Evolutionary conservation across 495 filamentous ascomycete species (phyloP), one percentile per base, ranked within the genome.

Genomic region (Apiosordaria backusii): DNA sequence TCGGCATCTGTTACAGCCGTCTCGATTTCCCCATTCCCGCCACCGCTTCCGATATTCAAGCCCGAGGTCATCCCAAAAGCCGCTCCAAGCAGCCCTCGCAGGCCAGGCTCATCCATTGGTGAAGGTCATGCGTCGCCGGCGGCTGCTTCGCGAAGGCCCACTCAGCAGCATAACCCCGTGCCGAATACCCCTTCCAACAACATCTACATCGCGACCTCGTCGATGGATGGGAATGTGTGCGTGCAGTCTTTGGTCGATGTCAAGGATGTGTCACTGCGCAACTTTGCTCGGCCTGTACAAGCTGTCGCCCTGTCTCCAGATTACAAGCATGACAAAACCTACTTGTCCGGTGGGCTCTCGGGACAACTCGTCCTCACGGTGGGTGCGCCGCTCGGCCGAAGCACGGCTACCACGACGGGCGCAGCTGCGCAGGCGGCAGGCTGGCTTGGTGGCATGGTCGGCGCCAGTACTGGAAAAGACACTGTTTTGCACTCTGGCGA

Each of bases 201-300:
- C 50, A 95, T 97, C 54, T 88, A 95, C 77, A 92, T 98, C 67
- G 95, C 89, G 2, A 93, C 92, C 2, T 91, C 96, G 18, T 98
- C 96, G 0, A 92, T 97, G 70, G 95, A 99, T 74, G 95, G 95
- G 25, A 93, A 97, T 69, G 90, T 98, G 9, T 97, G 95, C 66
- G 85, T 98, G 22, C 85, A 89, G 55, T 96, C 93, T 1, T 74
- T 98, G 35, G 82, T 92, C 13, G 85, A 88, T 65, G 67, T 83
- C 19, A 85, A 83, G 60, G 95, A 98, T 77, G 92, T 97, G 4
- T 86, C 89, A 40, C 77, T 97, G 27, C 87, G 96, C 53, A 97
- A 97, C 73, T 99, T 97, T 81, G 92, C 92, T 1, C 84, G 95
- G 21, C 95, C 96, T 1, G 85, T 99, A 6, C 91, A 96, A 69